These are phyloP conservation scores for Sugiyamaella smithiae DNA, from an alignment of 805 yeast genomes.

Conservation along the genomic window DNA sequence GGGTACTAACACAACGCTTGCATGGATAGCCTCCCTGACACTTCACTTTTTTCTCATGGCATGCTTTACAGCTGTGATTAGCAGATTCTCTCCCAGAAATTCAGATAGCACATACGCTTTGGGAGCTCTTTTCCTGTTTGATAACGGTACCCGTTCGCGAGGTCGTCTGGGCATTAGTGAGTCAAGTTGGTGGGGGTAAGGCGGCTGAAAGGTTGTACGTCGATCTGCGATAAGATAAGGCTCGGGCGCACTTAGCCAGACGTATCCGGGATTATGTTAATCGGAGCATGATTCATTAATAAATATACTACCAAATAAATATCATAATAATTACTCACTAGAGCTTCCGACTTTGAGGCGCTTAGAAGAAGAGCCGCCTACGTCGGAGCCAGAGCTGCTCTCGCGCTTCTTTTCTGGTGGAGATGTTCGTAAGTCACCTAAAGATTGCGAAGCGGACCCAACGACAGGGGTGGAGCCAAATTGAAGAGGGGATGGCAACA, in stretches of 20 bases:
- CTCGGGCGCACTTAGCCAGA: too few species aligned
- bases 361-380: constrained; percentile 3
- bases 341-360: constrained; percentile 9
- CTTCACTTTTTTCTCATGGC: constrained; percentile 6
- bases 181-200: background rate
- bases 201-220: background rate
- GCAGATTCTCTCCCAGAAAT: background rate
- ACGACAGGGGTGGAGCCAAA: constrained; percentile 28
- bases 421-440: constrained; percentile 12
- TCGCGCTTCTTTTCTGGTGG: constrained; percentile 11
- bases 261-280: too few species aligned
- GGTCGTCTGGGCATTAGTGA: background rate
- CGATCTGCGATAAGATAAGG: background rate
- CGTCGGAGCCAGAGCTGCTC: background rate
- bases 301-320: constrained; percentile 2
- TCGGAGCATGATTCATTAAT: background rate
- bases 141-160: background rate
- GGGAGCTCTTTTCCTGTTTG: constrained; percentile 2
- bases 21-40: constrained; percentile 9
- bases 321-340: background rate
- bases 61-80: background rate
- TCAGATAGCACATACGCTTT: background rate
- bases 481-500: constrained; percentile 31
- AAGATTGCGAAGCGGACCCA: constrained; percentile 21
- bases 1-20: background rate